Conservation (phyloP, 2,329 filamentous ascomycete genomes). For the Plectosphaerella plurivora region DNA sequence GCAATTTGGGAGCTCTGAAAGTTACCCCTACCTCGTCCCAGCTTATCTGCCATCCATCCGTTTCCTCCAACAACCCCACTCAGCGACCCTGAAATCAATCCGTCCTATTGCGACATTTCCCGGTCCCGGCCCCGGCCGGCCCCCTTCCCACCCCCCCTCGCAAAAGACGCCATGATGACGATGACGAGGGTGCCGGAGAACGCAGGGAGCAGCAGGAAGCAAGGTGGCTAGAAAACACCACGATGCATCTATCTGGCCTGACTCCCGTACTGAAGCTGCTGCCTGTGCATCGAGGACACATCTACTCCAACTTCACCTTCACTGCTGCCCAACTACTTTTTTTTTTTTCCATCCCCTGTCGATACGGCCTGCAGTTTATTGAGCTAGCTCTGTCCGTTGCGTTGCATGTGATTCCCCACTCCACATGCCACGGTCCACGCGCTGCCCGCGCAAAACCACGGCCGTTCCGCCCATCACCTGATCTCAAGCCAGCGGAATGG, state of each 20-base stretch:
- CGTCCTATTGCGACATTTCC: slow-evolving; percentile 2
- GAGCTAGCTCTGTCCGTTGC: background rate
- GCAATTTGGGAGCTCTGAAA: background rate
- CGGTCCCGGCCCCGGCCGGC: background rate
- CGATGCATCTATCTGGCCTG: background rate
- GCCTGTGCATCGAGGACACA: background rate
- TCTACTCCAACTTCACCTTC: background rate
- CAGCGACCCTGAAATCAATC: slow-evolving; percentile 4
- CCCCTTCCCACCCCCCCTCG: background rate
- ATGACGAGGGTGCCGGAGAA: background rate
- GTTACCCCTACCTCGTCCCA: slow-evolving; percentile 1
- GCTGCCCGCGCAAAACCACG: too few relatives aligned
- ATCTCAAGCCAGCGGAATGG: too few relatives aligned
- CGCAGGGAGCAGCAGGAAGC: background rate
- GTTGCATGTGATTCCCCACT: slow-evolving; percentile 3
- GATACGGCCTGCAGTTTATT: too few relatives aligned
- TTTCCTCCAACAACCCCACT: background rate
- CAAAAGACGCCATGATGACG: background rate
- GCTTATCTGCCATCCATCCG: background rate
- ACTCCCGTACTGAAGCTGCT: background rate
- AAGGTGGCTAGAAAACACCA: background rate
- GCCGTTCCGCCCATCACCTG: too few relatives aligned
- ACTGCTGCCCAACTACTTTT: background rate
- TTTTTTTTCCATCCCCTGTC: background rate
- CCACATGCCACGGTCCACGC: background rate